These are phyloP conservation scores for Theobroma grandiflorum DNA, from an alignment of 441 rosid genomes.

Conservation along the genomic window DNA sequence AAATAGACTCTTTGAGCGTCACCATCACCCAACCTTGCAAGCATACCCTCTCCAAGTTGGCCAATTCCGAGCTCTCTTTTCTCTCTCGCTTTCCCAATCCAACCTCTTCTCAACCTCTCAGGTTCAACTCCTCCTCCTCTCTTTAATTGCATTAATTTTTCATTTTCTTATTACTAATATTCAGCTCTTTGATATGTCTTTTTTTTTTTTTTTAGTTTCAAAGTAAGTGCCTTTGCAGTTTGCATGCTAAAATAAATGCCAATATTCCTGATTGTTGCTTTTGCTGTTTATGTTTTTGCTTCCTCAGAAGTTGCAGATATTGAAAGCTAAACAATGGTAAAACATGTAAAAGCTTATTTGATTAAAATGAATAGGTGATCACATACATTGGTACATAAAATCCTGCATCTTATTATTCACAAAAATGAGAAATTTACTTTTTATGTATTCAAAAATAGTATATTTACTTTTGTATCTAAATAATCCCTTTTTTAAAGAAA, in stretches of 20 bases:
- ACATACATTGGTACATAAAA: background rate
- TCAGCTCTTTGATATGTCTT: background rate
- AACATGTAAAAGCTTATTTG: background rate
- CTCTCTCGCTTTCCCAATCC: constrained; percentile 52
- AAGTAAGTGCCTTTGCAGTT: too few species aligned
- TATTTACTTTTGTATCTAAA: too few species aligned
- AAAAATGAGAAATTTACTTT: background rate
- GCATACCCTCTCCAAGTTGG: constrained; percentile 76
- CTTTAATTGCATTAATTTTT: background rate
- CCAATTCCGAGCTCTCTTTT: constrained; percentile 76
- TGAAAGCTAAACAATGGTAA: background rate
- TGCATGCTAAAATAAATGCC: too few species aligned
- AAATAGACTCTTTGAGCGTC: constrained; percentile 41
- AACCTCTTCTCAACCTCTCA: constrained; percentile 45
- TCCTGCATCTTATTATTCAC: background rate
- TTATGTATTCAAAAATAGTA: too few species aligned
- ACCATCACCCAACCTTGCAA: constrained; percentile 52
- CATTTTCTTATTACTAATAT: background rate
- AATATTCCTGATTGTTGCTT: too few species aligned
- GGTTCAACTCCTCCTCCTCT: constrained; percentile 35
- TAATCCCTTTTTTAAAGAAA: too few species aligned
- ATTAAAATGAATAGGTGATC: background rate
- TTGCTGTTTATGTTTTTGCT: too few species aligned
- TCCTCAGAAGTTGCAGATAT: too few species aligned
- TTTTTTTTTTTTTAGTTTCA: background rate